phyloP scores from a whole-genome alignment of 208 protist species.

The Trypanosoma lewisi region DNA sequence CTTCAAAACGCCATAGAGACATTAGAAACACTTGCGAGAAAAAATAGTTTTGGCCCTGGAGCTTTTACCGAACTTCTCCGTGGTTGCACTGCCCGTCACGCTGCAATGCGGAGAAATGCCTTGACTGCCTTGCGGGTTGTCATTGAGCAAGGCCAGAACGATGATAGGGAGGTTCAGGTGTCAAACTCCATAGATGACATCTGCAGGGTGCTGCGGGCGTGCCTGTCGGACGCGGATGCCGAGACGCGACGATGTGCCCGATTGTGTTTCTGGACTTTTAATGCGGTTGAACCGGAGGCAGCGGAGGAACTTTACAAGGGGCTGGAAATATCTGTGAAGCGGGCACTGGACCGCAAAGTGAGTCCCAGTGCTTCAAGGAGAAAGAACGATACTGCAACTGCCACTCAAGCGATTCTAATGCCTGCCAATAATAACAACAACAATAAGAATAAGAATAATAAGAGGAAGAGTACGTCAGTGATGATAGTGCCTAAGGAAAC shows the following conservation, averaged over 20 bases:
- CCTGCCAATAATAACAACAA: too few species aligned
- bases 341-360: constrained; percentile 27
- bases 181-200: constrained; percentile 35
- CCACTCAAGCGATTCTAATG: constrained; percentile 10
- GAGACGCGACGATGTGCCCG: constrained; percentile 37
- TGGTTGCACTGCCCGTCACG: constrained; percentile 36
- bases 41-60: constrained; percentile 43
- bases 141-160: constrained; percentile 41
- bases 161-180: constrained; percentile 30
- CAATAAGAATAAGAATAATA: too few species aligned
- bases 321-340: constrained; percentile 28
- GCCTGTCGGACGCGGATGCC: constrained; percentile 45
- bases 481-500: too few species aligned
- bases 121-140: constrained; percentile 33
- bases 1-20: constrained; percentile 25
- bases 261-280: constrained; percentile 45
- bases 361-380: background rate
- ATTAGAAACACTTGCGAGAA: constrained; percentile 30
- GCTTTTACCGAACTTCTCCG: constrained; percentile 36
- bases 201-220: constrained; percentile 31
- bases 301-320: constrained; percentile 30
- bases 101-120: constrained; percentile 38
- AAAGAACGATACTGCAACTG: background rate
- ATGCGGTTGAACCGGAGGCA: constrained; percentile 38
- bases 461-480: too few species aligned